Evolutionary conservation across 1,284 basidiomycete genomes (phyloP), one percentile per base, ranked within the genome.

Genomic region (Ustilago shanxiensis): DNA sequence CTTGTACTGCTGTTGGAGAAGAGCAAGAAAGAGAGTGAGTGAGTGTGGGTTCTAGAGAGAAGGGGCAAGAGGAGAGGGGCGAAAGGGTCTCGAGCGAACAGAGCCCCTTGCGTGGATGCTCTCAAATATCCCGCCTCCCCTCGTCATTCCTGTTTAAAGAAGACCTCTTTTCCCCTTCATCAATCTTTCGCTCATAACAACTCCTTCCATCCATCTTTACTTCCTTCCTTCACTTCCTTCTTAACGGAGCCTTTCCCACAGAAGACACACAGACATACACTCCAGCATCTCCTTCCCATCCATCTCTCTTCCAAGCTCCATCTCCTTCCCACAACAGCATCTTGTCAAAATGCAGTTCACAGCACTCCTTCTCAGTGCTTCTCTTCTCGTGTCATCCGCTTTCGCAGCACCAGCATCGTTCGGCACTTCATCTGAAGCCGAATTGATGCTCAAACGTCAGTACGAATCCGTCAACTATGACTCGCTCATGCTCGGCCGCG

Each of bases 381-480:
- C 67, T 24, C 56, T 69, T 28, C 67, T 75, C 11, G 18, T 66
- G 47, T 58, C 63, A 16, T 70, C 67, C 22, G 60, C 55, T 5
- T 35, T 69, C 3, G 49, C 53, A 1, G 64, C 63, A 26, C 72
- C 72, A 13, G 55, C 65, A n/a, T 33, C 44, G 64, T 66, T 62
- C 22, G 65, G 60, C 55, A n/a, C 54, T 1, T 53, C 61, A 4
- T 58, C 62, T 2, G 55, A 56, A 2, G 72, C 72, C 47, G 54
- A 65, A 24, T 14, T 74, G n/a, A 74, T 74, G 72, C 62, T 74
- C 66, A 69, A 60, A 45, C 66, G 72, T 20, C 72, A 74, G 37
- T 62, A 28, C 33, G 59, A 68, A 26, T 45, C 28, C 9, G 63
- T 60, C 55, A 55, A 70, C 60, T 70, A 57, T 51, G 60, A 66